A percentile compares a stretch with the other conserved stretches of the same genome.
These are phyloP conservation scores for Immersiporthe knoxdaviesiana DNA, from an alignment of 2,329 filamentous ascomycete genomes.

Conservation along the genomic window DNA sequence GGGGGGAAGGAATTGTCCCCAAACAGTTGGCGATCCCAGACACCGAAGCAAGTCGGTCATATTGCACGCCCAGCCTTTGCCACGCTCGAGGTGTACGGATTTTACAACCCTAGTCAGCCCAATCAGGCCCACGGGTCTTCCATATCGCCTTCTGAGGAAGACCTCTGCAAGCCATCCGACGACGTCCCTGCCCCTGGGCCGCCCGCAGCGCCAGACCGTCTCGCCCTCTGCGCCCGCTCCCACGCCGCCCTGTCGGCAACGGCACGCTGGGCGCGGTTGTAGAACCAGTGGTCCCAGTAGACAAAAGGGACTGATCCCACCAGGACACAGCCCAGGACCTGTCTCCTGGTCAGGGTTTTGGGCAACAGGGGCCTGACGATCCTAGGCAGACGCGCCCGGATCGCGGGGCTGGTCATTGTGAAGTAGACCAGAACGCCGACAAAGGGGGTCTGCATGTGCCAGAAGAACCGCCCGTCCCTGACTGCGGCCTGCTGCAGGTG, in stretches of 20 bases:
- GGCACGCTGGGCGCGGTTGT: not conserved
- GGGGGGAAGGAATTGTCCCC: too few relatives aligned
- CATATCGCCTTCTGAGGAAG: not conserved
- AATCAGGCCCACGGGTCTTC: not conserved
- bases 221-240: constrained; percentile 1
- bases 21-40: too few relatives aligned
- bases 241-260: constrained; percentile 1
- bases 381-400: not conserved
- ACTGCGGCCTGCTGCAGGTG: not conserved
- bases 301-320: not conserved
- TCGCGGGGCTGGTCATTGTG: not conserved
- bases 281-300: not conserved
- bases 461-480: not conserved
- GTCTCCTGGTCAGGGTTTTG: not conserved
- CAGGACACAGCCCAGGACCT: not conserved
- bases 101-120: not conserved
- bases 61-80: too few relatives aligned
- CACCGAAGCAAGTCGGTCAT: too few relatives aligned
- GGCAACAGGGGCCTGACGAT: not conserved
- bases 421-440: not conserved
- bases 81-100: not conserved
- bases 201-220: not conserved
- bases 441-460: not conserved
- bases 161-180: not conserved
- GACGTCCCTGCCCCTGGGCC: not conserved